Evolutionary conservation across 805 yeast species (phyloP).

Genomic region (Teunomyces lycoperdinae): DNA sequence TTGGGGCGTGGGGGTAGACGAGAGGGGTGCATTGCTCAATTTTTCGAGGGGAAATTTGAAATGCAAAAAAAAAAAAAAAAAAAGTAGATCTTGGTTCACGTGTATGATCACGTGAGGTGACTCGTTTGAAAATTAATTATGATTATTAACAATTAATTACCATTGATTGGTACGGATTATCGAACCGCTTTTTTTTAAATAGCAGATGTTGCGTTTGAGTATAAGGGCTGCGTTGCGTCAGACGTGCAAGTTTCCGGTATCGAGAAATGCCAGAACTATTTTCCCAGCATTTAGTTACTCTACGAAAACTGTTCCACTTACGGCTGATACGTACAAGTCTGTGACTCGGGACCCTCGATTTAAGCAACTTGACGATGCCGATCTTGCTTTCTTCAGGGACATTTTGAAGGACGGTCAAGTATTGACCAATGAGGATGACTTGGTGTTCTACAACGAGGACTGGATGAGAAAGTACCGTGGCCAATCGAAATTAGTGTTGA

Average conservation of each 20-base stretch:
- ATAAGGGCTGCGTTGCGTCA: conserved; percentile 7
- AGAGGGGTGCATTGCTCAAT: neutral
- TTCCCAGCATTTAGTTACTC: conserved; percentile 14
- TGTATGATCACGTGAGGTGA: neutral
- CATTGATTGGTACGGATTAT: neutral
- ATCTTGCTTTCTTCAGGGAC: conserved; percentile 57
- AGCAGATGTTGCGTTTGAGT: conserved; percentile 2
- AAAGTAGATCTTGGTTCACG: neutral
- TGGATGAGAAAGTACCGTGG: conserved; percentile 94
- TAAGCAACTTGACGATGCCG: conserved; percentile 52
- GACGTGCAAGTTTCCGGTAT: conserved; percentile 1
- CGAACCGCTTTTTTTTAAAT: neutral
- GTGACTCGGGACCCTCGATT: conserved; percentile 51
- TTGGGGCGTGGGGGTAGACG: too few relatives aligned
- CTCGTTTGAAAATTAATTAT: neutral
- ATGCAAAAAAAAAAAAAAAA: too few relatives aligned
- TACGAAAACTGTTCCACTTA: conserved; percentile 46
- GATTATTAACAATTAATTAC: neutral
- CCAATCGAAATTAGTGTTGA: conserved; percentile 74
- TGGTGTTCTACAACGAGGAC: conserved; percentile 77
- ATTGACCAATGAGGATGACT: conserved; percentile 59
- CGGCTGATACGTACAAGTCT: conserved; percentile 67
- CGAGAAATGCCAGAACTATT: neutral
- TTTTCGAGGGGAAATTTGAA: neutral
- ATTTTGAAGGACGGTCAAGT: conserved; percentile 51